These are phyloP conservation scores for Cadophora gregata DNA, from an alignment of 2,329 filamentous ascomycete species.

Conservation along the genomic window DNA sequence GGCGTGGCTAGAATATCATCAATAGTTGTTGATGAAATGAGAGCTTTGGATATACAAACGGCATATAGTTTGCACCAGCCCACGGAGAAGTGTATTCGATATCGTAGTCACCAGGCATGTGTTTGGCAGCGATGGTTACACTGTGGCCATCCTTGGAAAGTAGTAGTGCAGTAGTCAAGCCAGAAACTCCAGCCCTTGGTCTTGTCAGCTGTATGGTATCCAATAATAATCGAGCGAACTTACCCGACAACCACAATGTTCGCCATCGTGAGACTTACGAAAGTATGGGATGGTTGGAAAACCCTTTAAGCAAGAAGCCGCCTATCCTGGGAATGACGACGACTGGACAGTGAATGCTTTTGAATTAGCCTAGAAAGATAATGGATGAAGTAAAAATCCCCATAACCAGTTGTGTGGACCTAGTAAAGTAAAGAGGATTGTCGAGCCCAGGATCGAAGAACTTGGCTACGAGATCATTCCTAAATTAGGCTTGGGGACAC, in stretches of 20 bases:
- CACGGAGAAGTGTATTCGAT: slow-evolving; percentile 90
- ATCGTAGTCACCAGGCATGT: slow-evolving; percentile 93
- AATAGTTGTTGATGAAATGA: background rate
- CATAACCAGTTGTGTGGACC: background rate
- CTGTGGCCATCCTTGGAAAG: slow-evolving; percentile 63
- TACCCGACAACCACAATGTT: slow-evolving; percentile 49
- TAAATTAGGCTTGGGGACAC: background rate
- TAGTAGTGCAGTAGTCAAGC: slow-evolving; percentile 67
- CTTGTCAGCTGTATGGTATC: background rate
- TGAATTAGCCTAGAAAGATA: background rate
- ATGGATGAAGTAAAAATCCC: background rate
- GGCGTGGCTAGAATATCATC: background rate
- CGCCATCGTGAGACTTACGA: slow-evolving; percentile 32
- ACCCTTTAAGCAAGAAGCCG: background rate
- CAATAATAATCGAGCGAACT: slow-evolving; percentile 18
- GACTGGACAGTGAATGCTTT: background rate
- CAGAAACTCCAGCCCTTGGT: slow-evolving; percentile 66
- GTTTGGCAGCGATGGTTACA: slow-evolving; percentile 79
- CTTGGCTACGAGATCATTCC: background rate
- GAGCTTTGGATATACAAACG: slow-evolving; percentile 51
- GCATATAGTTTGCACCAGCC: slow-evolving; percentile 82
- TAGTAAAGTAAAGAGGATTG: background rate
- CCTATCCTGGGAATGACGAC: background rate
- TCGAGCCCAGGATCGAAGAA: background rate
- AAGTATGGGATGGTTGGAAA: background rate